Percentiles rank a stretch among this genome's conserved stretches.
Evolutionary conservation across 148 eudicot species (phyloP).

Genomic region (Limonium bicolor): DNA sequence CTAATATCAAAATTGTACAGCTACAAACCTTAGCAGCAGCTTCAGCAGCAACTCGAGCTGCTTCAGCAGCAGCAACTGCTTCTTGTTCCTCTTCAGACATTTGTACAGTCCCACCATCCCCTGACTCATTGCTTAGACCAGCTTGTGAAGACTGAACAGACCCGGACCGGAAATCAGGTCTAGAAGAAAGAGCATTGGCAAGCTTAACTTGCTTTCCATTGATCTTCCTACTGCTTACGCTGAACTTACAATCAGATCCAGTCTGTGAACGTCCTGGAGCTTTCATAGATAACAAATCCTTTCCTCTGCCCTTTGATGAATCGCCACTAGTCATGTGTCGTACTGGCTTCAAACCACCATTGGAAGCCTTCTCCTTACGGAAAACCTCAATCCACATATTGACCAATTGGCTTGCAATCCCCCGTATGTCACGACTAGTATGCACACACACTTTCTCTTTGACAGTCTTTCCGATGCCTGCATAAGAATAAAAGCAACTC

Average conservation of each 20-base stretch:
- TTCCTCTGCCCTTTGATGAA: slow-evolving; percentile 37
- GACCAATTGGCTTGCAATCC: slow-evolving; percentile 94
- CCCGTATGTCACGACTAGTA: slow-evolving; percentile 98
- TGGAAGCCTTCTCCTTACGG: slow-evolving; percentile 89
- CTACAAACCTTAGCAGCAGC: slow-evolving; percentile 95
- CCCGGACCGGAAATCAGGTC: slow-evolving; percentile 23
- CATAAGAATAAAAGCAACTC: slow-evolving; percentile 8
- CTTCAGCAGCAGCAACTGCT: slow-evolving; percentile 89
- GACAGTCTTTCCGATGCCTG: slow-evolving; percentile 92
- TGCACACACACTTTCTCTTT: slow-evolving; percentile 98
- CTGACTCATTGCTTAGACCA: slow-evolving; percentile 23
- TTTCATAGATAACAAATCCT: slow-evolving; percentile 30
- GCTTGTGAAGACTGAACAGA: slow-evolving; percentile 29
- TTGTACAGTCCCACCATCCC: slow-evolving; percentile 21
- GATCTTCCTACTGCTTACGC: slow-evolving; percentile 27
- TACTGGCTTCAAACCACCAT: slow-evolving; percentile 48
- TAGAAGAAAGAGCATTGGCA: slow-evolving; percentile 23
- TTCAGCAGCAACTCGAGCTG: slow-evolving; percentile 74
- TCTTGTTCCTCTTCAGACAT: slow-evolving; percentile 81
- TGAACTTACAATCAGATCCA: slow-evolving; percentile 26
- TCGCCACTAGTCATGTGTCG: slow-evolving; percentile 43
- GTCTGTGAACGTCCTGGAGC: slow-evolving; percentile 39
- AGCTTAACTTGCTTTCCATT: slow-evolving; percentile 30
- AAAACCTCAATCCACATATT: slow-evolving; percentile 90
- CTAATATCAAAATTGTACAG: too few species aligned